Conservation (phyloP, 345 rosid genomes). For the Brassica cretica region DNA sequence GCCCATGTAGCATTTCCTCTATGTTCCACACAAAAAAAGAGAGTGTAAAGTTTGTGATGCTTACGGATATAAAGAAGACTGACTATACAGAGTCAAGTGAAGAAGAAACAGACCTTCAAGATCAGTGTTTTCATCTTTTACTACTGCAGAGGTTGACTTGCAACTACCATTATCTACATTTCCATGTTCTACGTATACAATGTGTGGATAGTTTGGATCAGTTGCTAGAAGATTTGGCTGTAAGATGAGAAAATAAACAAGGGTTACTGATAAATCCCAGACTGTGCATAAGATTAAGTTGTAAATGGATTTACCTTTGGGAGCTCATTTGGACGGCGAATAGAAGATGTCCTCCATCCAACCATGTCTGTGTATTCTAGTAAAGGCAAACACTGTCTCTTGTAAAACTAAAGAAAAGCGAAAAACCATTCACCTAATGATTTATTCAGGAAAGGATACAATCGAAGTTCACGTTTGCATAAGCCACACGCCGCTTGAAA, state of each 20-base stretch:
- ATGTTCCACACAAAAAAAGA: conserved; percentile 30
- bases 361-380: conserved; percentile 60
- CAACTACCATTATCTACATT: conserved; percentile 25
- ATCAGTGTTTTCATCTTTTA: conserved; percentile 47
- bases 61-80: not conserved
- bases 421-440: not conserved
- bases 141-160: conserved; percentile 38
- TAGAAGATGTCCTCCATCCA: conserved; percentile 97
- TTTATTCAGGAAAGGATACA: conserved; percentile 58
- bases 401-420: not conserved
- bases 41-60: not conserved
- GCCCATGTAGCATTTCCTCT: conserved; percentile 90
- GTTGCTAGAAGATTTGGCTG: conserved; percentile 67
- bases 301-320: conserved; percentile 56
- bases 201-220: conserved; percentile 81
- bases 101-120: conserved; percentile 63
- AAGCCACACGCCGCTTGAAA: conserved; percentile 87
- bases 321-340: conserved; percentile 78
- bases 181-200: conserved; percentile 57
- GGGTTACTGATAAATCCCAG: conserved; percentile 17
- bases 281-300: not conserved
- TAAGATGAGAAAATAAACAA: conserved; percentile 33
- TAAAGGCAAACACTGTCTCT: conserved; percentile 45
- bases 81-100: not conserved
- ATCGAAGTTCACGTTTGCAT: conserved; percentile 86